phyloP scores from a whole-genome alignment of 169 alveolate species.

The Plasmodium cynomolgi region DNA sequence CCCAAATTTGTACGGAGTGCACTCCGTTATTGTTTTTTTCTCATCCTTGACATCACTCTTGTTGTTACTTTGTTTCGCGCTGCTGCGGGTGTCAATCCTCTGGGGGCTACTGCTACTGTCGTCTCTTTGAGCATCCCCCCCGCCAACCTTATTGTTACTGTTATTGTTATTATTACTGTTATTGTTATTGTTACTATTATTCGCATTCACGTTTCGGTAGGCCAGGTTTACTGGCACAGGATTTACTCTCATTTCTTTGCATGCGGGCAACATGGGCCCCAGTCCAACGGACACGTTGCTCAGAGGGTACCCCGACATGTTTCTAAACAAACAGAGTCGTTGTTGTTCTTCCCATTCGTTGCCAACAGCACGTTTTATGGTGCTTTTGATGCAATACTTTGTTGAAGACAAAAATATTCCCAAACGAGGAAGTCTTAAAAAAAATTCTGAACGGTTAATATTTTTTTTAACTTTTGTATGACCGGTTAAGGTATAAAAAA shows the following conservation, averaged over 20 bases:
- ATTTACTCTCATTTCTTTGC: background rate
- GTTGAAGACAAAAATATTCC: background rate
- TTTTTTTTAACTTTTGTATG: background rate
- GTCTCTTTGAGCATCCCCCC: background rate
- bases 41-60: background rate
- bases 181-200: background rate
- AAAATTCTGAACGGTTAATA: background rate
- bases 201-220: background rate
- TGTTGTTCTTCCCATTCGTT: background rate
- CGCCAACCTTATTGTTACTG: background rate
- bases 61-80: background rate
- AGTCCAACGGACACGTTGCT: background rate
- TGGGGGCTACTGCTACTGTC: background rate
- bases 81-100: background rate
- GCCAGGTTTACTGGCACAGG: background rate
- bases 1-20: background rate
- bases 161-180: background rate
- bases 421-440: background rate
- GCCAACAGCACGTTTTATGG: background rate
- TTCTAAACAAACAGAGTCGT: background rate
- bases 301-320: background rate
- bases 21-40: background rate
- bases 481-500: background rate
- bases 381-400: background rate
- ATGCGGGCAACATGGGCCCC: background rate